Conservation (phyloP, 2,329 filamentous ascomycete genomes). For the Aureobasidium sp. region DNA sequence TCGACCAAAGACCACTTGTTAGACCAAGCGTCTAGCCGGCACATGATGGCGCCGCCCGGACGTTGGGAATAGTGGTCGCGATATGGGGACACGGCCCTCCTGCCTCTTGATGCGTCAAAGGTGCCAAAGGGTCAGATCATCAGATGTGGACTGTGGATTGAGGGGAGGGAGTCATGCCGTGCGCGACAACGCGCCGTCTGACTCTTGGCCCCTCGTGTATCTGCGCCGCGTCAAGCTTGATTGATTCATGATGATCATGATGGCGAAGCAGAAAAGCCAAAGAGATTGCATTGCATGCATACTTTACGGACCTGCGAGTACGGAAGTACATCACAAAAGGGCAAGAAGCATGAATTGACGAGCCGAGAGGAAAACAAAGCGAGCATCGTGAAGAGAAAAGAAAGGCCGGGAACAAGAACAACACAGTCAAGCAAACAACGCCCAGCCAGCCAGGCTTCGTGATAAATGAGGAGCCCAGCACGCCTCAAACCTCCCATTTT, state of each 20-base stretch:
- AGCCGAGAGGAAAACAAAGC: not conserved
- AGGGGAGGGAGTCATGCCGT: constrained; percentile 8
- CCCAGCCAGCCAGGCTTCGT: not conserved
- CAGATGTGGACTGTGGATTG: constrained; percentile 3
- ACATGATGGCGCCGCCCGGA: constrained; percentile 15
- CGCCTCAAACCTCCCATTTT: constrained; percentile 2
- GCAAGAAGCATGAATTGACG: constrained; percentile 5
- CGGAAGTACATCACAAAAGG: not conserved
- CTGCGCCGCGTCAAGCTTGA: not conserved
- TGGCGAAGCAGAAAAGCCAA: not conserved
- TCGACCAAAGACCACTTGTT: constrained; percentile 4
- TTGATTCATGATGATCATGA: constrained; percentile 1
- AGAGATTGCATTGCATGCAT: constrained; percentile 12
- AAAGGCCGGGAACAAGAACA: not conserved
- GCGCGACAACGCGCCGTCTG: constrained; percentile 8
- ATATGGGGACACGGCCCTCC: constrained; percentile 11
- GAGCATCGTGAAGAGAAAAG: not conserved
- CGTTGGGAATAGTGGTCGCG: constrained; percentile 12
- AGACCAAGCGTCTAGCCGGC: constrained; percentile 16
- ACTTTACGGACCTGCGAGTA: not conserved
- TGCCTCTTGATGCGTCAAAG: not conserved
- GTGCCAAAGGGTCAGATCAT: not conserved
- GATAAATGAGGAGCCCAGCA: constrained; percentile 1
- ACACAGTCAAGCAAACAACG: not conserved
- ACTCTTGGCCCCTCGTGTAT: constrained; percentile 12